Evolutionary conservation across 176 grass and related monocot genomes (phyloP), one percentile per base, ranked within the genome.

Genomic region (Rhynchospora pubera): DNA sequence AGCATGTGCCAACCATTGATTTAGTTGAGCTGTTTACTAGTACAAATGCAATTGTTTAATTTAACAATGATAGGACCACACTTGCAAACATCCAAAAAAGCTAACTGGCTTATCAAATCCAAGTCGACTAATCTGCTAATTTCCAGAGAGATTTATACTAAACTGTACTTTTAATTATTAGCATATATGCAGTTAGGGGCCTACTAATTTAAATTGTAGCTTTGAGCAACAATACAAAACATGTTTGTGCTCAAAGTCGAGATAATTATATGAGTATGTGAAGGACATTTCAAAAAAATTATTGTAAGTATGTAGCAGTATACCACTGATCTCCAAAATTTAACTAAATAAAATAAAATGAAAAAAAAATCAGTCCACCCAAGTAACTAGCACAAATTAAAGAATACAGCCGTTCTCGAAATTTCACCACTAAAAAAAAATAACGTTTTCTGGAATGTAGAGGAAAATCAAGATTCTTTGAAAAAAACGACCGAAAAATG

Each of bases 11-110:
- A 5, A 48, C 48, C 47, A 76, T 15, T 56, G 70, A 23, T n/a
- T 77, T 77, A 56, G 72, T 56, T 56, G 72, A 77, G 23, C 48
- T 16, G 55, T 56, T 77, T 30, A 76, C 69, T 26, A 53, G 45
- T 14, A 52, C 5, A 75, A 71, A 52, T 28, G 43, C 22, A 18
- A 26, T 52, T 77, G 30, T 12, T n/a, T 53, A 28, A 76, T 56
- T 55, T 6, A 56, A 32, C 47, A 77, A 12, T 77, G 24, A 14
- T 77, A 46, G 48, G 72, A 18, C 48, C 13, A 6, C 48, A 6
- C 48, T 56, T 16, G 22, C 50, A 77, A 77, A 4, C 24, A 56
- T 52, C 46, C 70, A 74, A 56, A 56, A 30, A 10, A 7, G 23
- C 50, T 30, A 76, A 76, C 72, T 75, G 22, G 47, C 47, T 75